Base-by-base conservation (phyloP, 768 basidiomycete species). In the Amanita pallidorosea region DNA sequence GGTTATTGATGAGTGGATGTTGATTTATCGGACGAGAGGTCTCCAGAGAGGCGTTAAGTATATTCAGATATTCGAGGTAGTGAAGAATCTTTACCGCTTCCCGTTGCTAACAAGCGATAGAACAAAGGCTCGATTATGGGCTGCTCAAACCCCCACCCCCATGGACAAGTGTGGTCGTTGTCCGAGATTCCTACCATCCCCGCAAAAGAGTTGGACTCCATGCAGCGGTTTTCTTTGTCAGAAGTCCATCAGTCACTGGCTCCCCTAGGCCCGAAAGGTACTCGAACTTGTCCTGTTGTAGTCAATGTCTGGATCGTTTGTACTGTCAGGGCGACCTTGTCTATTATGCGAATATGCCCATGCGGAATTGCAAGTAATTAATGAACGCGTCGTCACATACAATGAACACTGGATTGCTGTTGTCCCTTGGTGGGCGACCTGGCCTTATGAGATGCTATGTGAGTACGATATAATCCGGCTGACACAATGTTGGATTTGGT, bases 111-210 rank as follows among this genome's bases (percentile, higher is more conserved):
- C 18, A 37, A n/a, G 23, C 45, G 25, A n/a, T 36, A 45, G 84
- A 93, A 92, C 65, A 94, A 93, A 67, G 93, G 93, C 2, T 67
- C 83, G 2, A 92, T 91, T 72, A 94, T 94, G 93, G 93, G 93
- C 9, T 94, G 90, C 61, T 90, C 87, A 6, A 95, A 94, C 60
- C 89, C 91, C 22, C 93, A 95, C 63, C 91, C 93, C 0, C 93
- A 95, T 63, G 89, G 91, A 18, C 93, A 96, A 65, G 79, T 83
- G 13, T 91, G 90, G 88, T 85, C 88, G 3, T 65, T 84, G 4
- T 87, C 85, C 3, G 71, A 71, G 13, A 67, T 92, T 6, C 91
- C 90, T 1, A 76, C 80, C 1, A 63, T 86, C 22, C 82, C 88
- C 1, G 71, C 81, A 2, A 79, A 71, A 47, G 90, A 91, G 60